Base-by-base conservation (phyloP, 2,329 filamentous ascomycete genomes). In the Alternaria longipes region DNA sequence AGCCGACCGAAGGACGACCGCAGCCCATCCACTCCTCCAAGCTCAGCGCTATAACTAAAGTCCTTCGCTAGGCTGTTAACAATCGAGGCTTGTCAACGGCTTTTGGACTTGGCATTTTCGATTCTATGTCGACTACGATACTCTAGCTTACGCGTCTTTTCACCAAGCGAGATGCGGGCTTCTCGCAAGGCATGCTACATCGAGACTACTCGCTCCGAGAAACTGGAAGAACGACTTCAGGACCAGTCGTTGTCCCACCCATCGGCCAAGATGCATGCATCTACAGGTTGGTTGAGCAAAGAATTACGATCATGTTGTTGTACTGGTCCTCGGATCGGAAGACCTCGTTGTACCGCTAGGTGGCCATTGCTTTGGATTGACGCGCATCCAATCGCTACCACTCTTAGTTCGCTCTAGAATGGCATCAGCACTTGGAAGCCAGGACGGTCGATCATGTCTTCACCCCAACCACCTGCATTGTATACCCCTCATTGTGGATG, bases 1-100 rank as follows among this genome's bases (percentile, higher is more conserved):
- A 62, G 59, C 59, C 56, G 54, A 30, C 53, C 30, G 26, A 47
- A 28, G 8, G 26, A 57, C 28, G 40, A 42, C 41, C 26, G 18
- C 32, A 54, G 34, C 26, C 24, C 50, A 38, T 49, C 50, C 32
- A 59, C 38, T 20, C 36, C 42, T 38, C 56, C 24, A 38, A 40
- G 50, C 42, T 38, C 41, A 54, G n/a, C 42, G 22, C 50, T 38
- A 47, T 49, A 44, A 3, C 30, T 50, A 26, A 50, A 34, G 32
- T 36, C 46, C 22, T 20, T 26, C 6, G 20, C 32, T 50, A 50
- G 32, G 22, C 32, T 16, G 30, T n/a, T 38, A 1, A 4, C 20
- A 34, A 20, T 16, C 22, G 34, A 52, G 16, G 50, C 34, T 44
- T 54, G 26, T 24, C 38, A 32, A 54, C 51, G 38, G 38, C n/a